A percentile compares a stretch with the other conserved stretches of the same genome.
Evolutionary conservation across 2,329 filamentous ascomycete species (phyloP).

Genomic region (Aspergillus ibericus): DNA sequence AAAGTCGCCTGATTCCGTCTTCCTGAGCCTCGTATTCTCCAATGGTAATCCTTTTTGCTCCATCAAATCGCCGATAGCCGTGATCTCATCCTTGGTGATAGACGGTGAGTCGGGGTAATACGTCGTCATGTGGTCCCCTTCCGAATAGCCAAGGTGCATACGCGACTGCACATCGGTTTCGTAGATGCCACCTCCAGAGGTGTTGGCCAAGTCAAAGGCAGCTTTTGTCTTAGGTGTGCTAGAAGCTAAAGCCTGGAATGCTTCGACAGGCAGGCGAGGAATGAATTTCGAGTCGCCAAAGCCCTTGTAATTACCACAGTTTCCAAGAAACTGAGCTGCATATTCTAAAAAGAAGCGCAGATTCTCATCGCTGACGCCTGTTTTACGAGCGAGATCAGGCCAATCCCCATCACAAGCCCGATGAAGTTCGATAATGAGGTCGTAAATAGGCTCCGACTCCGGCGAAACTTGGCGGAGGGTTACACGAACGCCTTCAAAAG

Average conservation of each 20-base stretch:
- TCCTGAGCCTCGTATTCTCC: constrained; percentile 75
- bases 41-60: constrained; percentile 67
- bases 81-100: constrained; percentile 75
- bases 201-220: constrained; percentile 65
- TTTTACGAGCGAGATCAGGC: constrained; percentile 64
- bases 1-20: constrained; percentile 63
- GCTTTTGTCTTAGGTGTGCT: constrained; percentile 60
- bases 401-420: constrained; percentile 68
- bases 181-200: constrained; percentile 65
- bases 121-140: constrained; percentile 73
- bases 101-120: constrained; percentile 76
- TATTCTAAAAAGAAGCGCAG: constrained; percentile 73
- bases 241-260: constrained; percentile 64
- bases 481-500: constrained; percentile 74
- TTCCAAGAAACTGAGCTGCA: constrained; percentile 74
- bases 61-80: constrained; percentile 69
- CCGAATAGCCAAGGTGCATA: constrained; percentile 74
- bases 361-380: constrained; percentile 63
- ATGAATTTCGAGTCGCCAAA: constrained; percentile 85
- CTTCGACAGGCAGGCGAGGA: constrained; percentile 65
- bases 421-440: constrained; percentile 74
- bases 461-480: constrained; percentile 79
- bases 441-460: constrained; percentile 77
- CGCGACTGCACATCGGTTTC: constrained; percentile 62
- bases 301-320: constrained; percentile 82